A percentile compares a stretch with the other conserved stretches of the same genome.
These are phyloP conservation scores for Mycocentrospora acerina DNA, from an alignment of 2,329 filamentous ascomycete species.

Conservation along the genomic window DNA sequence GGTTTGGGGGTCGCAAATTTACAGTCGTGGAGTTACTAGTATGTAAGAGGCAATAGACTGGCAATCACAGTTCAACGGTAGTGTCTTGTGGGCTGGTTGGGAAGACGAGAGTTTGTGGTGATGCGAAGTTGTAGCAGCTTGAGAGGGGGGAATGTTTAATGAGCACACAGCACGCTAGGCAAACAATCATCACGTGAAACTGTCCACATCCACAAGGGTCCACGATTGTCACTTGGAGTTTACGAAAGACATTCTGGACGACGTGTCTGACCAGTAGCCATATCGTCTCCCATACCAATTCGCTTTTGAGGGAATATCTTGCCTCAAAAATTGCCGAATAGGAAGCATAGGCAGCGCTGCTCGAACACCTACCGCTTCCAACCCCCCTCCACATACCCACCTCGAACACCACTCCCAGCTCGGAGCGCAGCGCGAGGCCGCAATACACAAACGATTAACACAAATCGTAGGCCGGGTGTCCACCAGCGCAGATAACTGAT, in stretches of 20 bases:
- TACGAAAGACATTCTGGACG: background rate
- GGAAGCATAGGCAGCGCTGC: no score
- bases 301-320: no score
- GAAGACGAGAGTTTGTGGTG: background rate
- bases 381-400: slow-evolving; percentile 13
- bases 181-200: background rate
- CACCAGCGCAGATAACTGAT: background rate
- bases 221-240: no score
- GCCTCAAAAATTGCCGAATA: no score
- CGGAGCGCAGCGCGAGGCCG: background rate
- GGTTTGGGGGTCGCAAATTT: no score
- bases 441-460: background rate
- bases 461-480: background rate
- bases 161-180: slow-evolving; percentile 5
- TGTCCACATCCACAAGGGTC: no score
- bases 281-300: no score
- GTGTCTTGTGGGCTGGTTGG: background rate
- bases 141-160: slow-evolving; percentile 13
- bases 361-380: background rate
- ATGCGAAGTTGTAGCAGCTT: slow-evolving; percentile 3
- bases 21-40: no score
- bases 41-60: background rate
- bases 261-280: no score
- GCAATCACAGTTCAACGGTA: background rate
- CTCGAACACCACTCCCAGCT: slow-evolving; percentile 2